Base-by-base conservation (phyloP, 73 alveolate species). In the Paramecium pentaurelia region DNA sequence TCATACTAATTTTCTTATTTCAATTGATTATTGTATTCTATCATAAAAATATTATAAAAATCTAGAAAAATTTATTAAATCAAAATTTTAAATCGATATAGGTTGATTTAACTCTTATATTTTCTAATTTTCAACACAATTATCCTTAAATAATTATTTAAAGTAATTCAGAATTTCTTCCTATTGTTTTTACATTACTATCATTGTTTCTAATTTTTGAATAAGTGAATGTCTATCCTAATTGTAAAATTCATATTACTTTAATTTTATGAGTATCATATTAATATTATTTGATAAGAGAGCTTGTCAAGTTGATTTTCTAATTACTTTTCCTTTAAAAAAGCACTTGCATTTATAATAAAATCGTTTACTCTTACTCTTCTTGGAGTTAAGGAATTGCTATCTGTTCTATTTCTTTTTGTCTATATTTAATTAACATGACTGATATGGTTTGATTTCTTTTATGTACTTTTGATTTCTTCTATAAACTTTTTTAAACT, bases 141-240 rank as follows among this genome's bases (percentile, higher is more conserved):
- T 54, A 16, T 54, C 36, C 22, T 54, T 34, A 42, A 75, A 75
- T 75, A 75, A 36, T n/a, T 30, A 38, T 37, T 75, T 75, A 75
- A 75, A 75, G 68, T 75, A 75, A 38, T 75, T 75, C 12, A 75
- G 68, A n/a, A 37, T 75, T 38, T 75, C 88, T 75, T 75, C 88
- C 18, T 75, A 18, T 10, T 70, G 38, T 75, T 75, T 18, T 42
- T 75, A 42, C 88, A 75, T 75, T 11, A 36, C 47, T 8, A 75
- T 75, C 88, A 75, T 75, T n/a, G 25, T 22, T 37, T 75, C 88
- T 75, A 75, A 42, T 20, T 75, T 75, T 42, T 22, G 3, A 38
- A 75, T 27, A 12, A 75, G 47, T 4, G 37, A 22, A 75, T 75
- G 25, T 25, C 88, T 36, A 75, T 75, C 88, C 88, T 75, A 75